Evolutionary conservation across 2,329 filamentous ascomycete species (phyloP).

Genomic region (Ceratocystis smalleyi): DNA sequence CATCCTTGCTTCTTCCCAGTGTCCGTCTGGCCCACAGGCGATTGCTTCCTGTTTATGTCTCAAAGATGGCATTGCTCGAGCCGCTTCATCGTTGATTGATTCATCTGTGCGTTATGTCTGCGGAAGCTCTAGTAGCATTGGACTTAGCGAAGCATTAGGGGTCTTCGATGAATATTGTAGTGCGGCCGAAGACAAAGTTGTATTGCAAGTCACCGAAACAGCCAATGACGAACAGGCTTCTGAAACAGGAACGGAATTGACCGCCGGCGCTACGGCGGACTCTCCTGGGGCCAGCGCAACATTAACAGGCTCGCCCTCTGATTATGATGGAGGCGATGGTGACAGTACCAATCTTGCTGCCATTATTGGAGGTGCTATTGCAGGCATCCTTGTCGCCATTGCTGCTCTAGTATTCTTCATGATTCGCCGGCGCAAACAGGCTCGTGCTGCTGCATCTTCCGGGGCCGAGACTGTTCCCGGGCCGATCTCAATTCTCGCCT

Average conservation of each 20-base stretch:
- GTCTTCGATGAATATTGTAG: conserved; percentile 36
- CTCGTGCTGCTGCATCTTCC: neutral
- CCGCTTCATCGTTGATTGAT: conserved; percentile 30
- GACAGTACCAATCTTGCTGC: conserved; percentile 21
- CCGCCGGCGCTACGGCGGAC: conserved; percentile 14
- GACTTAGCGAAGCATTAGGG: conserved; percentile 31
- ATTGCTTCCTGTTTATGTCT: conserved; percentile 39
- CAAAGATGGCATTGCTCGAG: conserved; percentile 32
- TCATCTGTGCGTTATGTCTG: conserved; percentile 32
- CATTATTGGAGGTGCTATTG: conserved; percentile 25
- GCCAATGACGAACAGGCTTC: conserved; percentile 12
- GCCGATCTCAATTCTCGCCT: conserved; percentile 2
- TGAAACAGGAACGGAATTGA: neutral
- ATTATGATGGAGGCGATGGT: conserved; percentile 7
- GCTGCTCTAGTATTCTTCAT: conserved; percentile 23
- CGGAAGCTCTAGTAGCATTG: conserved; percentile 28
- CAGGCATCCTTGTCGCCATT: conserved; percentile 21
- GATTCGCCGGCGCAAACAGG: conserved; percentile 4
- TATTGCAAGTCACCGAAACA: conserved; percentile 29
- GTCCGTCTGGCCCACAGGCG: conserved; percentile 28
- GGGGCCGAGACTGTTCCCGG: neutral
- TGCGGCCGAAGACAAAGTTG: conserved; percentile 30
- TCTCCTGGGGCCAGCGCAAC: conserved; percentile 8
- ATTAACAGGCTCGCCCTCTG: conserved; percentile 3
- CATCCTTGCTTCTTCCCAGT: conserved; percentile 1